Evolutionary conservation across 441 rosid genomes (phyloP).

Genomic region (Adansonia madagascariensis): DNA sequence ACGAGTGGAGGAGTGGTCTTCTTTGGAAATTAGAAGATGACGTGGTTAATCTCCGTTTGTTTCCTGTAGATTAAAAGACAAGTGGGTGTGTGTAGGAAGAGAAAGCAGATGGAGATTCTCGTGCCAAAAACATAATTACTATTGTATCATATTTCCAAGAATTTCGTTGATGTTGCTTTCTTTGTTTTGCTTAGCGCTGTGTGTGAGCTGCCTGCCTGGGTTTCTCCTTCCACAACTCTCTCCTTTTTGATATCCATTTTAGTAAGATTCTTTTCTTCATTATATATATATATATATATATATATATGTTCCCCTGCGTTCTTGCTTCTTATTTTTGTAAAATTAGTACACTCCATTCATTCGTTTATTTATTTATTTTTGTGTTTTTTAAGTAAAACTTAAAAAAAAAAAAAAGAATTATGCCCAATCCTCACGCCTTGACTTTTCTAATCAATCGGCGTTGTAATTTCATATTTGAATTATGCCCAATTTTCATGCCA

Average conservation of each 20-base stretch:
- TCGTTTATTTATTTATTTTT: conserved; percentile 1
- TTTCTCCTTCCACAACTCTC: not conserved
- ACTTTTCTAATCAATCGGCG: not conserved
- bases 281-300: not conserved
- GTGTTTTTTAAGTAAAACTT: not conserved
- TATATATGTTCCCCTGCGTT: not conserved
- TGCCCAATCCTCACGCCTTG: not conserved
- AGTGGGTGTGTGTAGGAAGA: not conserved
- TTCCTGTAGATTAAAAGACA: not conserved
- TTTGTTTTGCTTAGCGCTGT: not conserved
- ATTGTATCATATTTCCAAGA: not conserved
- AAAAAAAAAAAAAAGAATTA: not conserved
- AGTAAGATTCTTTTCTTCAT: not conserved
- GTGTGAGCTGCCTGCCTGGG: not conserved
- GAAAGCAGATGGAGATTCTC: not conserved
- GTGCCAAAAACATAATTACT: not conserved
- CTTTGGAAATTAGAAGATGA: conserved; percentile 2
- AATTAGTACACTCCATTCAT: not conserved
- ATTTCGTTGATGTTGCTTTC: not conserved
- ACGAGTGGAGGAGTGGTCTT: not conserved
- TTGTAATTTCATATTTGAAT: not conserved
- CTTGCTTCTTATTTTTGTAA: conserved; percentile 5
- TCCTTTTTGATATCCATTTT: not conserved
- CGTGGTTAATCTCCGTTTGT: conserved; percentile 7
- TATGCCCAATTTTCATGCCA: no score